Evolutionary conservation across 768 basidiomycete genomes (phyloP), one percentile per base, ranked within the genome.

Genomic region (Kockovaella imperatae): DNA sequence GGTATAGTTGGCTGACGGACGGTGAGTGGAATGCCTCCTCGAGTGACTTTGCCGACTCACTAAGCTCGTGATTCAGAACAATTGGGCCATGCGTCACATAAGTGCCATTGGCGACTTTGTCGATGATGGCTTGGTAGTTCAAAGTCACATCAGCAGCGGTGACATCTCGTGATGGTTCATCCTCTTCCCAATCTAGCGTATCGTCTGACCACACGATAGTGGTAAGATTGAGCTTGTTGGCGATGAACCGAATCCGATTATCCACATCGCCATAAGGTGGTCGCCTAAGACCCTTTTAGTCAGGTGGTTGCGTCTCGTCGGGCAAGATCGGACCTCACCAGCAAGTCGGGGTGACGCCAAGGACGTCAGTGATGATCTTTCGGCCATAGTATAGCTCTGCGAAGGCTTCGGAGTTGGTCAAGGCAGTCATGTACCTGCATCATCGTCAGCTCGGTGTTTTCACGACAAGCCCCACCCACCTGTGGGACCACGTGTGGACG

Each of bases 391-490:
- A 68, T 10, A 68, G 53, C 55, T 68, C 67, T n/a, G 64, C 60
- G 42, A 66, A 66, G 75, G 53, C 65, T 38, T 50, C 48, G 34
- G 63, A 60, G 47, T 66, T 66, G 6, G 62, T 47, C 40, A 68
- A 54, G 0, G 83, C 79, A 3, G 86, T 86, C 85, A 87, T 87
- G 64, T 83, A 82, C 26, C 44, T 53, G 49, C 18, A 43, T 14
- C 38, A 7, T 30, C 1, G 3, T 20, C 26, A 34, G 5, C 4
- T n/a, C n/a, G n/a, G n/a, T n/a, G n/a, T n/a, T n/a, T n/a, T n/a
- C n/a, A n/a, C n/a, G n/a, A n/a, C n/a, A n/a, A n/a, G n/a, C n/a
- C n/a, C 5, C 3, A 44, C 54, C 45, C 40, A 66, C 59, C 58
- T 61, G 42, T 70, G 68, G 28, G 56, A 59, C 68, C 68, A 70